Evolutionary conservation across 1,284 basidiomycete species (phyloP).

Genomic region (Anthracocystis panici-leucophaei): DNA sequence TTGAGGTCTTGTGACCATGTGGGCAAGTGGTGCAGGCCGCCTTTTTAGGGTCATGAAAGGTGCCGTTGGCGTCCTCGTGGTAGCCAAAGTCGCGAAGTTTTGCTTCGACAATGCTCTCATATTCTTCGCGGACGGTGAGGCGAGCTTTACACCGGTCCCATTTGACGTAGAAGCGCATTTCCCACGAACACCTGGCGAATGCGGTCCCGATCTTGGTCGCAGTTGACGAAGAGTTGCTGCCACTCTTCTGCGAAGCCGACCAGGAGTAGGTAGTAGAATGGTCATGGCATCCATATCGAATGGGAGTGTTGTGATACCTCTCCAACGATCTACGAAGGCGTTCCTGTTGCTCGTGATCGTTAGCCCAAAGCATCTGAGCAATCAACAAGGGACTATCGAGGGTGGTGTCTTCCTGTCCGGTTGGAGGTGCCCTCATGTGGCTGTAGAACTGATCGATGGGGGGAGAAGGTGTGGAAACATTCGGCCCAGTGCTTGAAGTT

Average conservation of each 20-base stretch:
- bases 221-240: background rate
- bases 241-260: background rate
- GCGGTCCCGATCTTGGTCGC: conserved; percentile 12
- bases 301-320: too few species aligned
- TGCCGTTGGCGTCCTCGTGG: conserved; percentile 14
- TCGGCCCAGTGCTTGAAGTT: background rate
- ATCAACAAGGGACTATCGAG: conserved; percentile 2
- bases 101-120: background rate
- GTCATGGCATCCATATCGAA: background rate
- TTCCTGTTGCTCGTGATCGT: background rate
- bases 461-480: too few species aligned
- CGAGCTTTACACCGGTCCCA: conserved; percentile 7
- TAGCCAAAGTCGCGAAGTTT: conserved; percentile 14
- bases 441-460: background rate
- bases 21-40: conserved; percentile 1
- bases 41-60: conserved; percentile 8
- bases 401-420: background rate
- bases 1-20: background rate
- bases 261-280: background rate
- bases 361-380: conserved; percentile 6
- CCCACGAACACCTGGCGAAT: conserved; percentile 11
- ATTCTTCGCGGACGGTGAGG: background rate
- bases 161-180: conserved; percentile 7
- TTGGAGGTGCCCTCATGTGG: background rate
- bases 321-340: too few species aligned